These are phyloP conservation scores for Cajanus cajan DNA, from an alignment of 306 rosid genomes.

Conservation along the genomic window DNA sequence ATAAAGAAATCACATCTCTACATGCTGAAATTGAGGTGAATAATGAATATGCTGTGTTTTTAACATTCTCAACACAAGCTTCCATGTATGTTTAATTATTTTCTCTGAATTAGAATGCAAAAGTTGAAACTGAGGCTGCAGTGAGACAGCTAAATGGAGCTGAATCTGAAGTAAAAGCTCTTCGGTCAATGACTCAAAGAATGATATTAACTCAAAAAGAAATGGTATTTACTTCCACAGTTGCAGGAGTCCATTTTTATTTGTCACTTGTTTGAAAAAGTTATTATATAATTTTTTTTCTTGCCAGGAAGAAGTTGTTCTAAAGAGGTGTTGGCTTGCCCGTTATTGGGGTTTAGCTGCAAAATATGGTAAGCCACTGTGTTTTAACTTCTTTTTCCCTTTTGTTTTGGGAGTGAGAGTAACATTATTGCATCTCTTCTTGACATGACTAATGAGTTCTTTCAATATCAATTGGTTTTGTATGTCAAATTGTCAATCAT, in stretches of 20 bases:
- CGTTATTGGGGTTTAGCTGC: conserved; percentile 98
- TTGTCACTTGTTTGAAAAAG: conserved; percentile 21
- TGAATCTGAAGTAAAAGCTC: conserved; percentile 86
- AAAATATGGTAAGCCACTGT: conserved; percentile 59
- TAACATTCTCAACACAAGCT: conserved; percentile 1
- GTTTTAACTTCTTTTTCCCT: conserved; percentile 10
- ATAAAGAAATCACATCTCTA: conserved; percentile 62
- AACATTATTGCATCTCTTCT: conserved; percentile 4
- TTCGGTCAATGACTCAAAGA: conserved; percentile 89
- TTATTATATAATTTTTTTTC: conserved; percentile 22
- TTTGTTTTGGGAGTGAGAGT: conserved; percentile 8
- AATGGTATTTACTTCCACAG: conserved; percentile 55
- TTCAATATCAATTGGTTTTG: conserved; percentile 23
- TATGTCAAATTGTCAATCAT: not conserved
- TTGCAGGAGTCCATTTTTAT: conserved; percentile 27
- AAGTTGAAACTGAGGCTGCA: conserved; percentile 55
- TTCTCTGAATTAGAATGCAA: conserved; percentile 61
- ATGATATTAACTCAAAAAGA: conserved; percentile 96
- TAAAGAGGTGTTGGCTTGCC: conserved; percentile 99
- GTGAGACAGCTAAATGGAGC: conserved; percentile 67
- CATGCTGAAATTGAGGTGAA: conserved; percentile 65
- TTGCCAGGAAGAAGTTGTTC: conserved; percentile 97
- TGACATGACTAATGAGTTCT: conserved; percentile 2
- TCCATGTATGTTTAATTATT: conserved; percentile 22
- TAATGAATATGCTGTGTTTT: conserved; percentile 36